Conservation (phyloP, 148 eudicot genomes). For the Vaccinium myrtillus region DNA sequence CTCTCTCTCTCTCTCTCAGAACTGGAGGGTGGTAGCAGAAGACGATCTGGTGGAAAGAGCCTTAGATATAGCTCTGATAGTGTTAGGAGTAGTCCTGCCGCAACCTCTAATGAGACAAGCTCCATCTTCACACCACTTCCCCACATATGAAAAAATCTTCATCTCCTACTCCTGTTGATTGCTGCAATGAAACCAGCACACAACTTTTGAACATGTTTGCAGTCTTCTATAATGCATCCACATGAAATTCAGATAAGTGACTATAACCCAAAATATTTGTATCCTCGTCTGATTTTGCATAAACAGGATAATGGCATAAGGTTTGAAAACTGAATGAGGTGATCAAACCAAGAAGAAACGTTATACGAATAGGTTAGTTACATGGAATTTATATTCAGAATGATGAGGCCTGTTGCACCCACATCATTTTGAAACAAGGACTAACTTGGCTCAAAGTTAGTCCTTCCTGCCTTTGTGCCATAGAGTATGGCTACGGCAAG, state of each 20-base stretch:
- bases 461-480: not conserved
- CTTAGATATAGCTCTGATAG: constrained; percentile 59
- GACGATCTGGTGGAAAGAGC: constrained; percentile 38
- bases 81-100: constrained; percentile 87
- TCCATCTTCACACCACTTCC: constrained; percentile 76
- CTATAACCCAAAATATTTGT: not conserved
- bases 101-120: constrained; percentile 91
- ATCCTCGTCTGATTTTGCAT: not conserved
- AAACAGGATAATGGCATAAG: not conserved
- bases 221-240: not conserved
- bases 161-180: constrained; percentile 73
- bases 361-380: not conserved
- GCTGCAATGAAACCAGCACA: constrained; percentile 38
- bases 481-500: not conserved
- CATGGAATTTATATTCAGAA: not conserved
- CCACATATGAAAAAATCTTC: constrained; percentile 66
- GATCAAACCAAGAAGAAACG: not conserved
- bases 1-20: not conserved
- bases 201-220: not conserved
- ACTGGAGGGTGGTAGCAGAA: not conserved
- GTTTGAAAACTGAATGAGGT: not conserved
- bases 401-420: not conserved
- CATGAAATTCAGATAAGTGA: not conserved
- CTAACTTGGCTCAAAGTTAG: not conserved
- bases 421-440: not conserved